A percentile compares a stretch with the other conserved stretches of the same genome.
Conservation (phyloP, 345 rosid genomes). For the Hevea brasiliensis region DNA sequence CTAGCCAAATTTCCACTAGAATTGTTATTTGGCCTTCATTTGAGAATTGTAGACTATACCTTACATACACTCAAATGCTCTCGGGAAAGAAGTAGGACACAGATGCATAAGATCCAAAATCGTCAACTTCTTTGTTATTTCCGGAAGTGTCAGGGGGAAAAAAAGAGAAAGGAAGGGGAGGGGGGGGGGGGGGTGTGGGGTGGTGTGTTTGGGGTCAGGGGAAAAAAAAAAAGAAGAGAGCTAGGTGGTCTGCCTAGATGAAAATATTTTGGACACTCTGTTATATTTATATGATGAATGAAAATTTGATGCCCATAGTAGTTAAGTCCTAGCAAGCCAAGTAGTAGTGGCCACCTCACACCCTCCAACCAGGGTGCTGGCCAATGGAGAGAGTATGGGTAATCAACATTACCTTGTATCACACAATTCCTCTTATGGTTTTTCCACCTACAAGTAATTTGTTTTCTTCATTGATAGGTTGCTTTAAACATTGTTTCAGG, state of each 20-base stretch:
- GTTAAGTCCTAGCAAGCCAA: constrained; percentile 1
- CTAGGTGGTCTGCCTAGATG: neutral
- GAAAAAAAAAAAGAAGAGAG: too few species aligned
- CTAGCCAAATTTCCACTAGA: neutral
- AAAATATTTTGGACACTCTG: too few species aligned
- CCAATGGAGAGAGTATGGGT: neutral
- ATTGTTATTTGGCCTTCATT: neutral
- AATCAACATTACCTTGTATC: neutral
- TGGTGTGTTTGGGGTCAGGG: too few species aligned
- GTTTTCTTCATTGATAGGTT: neutral
- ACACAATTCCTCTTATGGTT: neutral
- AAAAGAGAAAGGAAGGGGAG: too few species aligned
- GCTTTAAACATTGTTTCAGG: constrained; percentile 48
- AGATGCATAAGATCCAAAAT: neutral
- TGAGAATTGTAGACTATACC: neutral
- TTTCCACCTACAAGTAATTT: neutral
- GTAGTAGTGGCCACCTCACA: neutral
- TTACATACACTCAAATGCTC: neutral
- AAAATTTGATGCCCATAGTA: constrained; percentile 1
- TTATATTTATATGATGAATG: too few species aligned
- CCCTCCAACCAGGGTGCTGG: neutral
- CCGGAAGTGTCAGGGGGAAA: too few species aligned
- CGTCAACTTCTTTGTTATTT: too few species aligned
- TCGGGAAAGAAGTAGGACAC: neutral
- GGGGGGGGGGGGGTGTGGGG: neutral